Conservation (phyloP, 768 basidiomycete species). For the Leccinellum albellum region DNA sequence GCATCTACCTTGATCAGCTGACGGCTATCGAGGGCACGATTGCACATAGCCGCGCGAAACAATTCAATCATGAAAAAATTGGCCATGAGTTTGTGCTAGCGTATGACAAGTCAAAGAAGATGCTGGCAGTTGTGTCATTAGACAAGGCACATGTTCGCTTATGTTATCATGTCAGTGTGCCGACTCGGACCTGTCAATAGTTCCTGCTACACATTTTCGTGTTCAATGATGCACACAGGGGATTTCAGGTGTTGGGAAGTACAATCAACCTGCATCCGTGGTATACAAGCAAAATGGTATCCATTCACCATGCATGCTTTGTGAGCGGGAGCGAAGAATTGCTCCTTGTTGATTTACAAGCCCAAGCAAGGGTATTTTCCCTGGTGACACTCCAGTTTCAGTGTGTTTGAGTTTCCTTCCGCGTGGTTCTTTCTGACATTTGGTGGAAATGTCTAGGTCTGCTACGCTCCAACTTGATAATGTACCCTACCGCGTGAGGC, state of each 20-base stretch:
- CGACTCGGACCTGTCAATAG: conserved; percentile 14
- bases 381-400: conserved; percentile 48
- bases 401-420: not conserved
- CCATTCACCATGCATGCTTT: conserved; percentile 40
- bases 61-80: conserved; percentile 43
- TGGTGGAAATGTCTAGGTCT: conserved; percentile 32
- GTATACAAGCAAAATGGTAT: conserved; percentile 31
- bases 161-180: rapidly evolving
- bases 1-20: conserved; percentile 38
- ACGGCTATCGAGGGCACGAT: conserved; percentile 33
- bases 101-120: conserved; percentile 49
- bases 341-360: conserved; percentile 42
- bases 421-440: not conserved
- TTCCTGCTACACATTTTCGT: conserved; percentile 42
- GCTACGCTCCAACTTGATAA: conserved; percentile 39
- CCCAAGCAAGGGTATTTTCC: conserved; percentile 50
- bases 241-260: conserved; percentile 39
- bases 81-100: conserved; percentile 44
- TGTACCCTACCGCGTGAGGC: conserved; percentile 29
- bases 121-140: conserved; percentile 43
- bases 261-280: conserved; percentile 40
- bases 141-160: conserved; percentile 33
- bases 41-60: conserved; percentile 22
- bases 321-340: conserved; percentile 51
- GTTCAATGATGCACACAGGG: conserved; percentile 41